Percentiles rank a stretch among this genome's conserved stretches.
Evolutionary conservation across 129 eudicot species (phyloP).

Genomic region (Artemisia argyi): DNA sequence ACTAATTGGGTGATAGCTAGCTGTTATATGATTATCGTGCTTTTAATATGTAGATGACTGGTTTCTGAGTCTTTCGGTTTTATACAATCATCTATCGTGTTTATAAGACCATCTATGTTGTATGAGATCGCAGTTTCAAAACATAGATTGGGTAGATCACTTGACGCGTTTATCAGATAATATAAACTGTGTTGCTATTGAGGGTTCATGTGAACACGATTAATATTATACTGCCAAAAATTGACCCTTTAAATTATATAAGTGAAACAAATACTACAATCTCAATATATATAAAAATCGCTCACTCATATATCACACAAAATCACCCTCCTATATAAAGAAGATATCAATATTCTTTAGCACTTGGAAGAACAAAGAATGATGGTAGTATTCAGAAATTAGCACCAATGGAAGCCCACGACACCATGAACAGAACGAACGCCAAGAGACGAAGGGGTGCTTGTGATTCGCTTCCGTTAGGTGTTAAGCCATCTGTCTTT

Average conservation of each 20-base stretch:
- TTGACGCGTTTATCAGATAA: too few species aligned
- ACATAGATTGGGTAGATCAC: too few species aligned
- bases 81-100: too few species aligned
- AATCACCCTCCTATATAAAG: constrained; percentile 22
- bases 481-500: constrained; percentile 46
- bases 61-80: too few species aligned
- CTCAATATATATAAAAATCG: constrained; percentile 12
- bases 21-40: too few species aligned
- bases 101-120: too few species aligned
- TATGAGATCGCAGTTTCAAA: too few species aligned
- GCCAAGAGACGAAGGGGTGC: constrained; percentile 27
- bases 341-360: constrained; percentile 3
- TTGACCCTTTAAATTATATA: constrained; percentile 4
- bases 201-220: constrained; percentile 2
- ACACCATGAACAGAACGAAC: constrained; percentile 30
- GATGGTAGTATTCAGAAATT: constrained; percentile 20
- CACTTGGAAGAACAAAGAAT: constrained; percentile 11
- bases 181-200: not conserved
- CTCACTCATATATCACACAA: not conserved
- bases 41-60: too few species aligned
- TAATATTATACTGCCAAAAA: not conserved
- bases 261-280: constrained; percentile 13
- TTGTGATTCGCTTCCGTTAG: constrained; percentile 33
- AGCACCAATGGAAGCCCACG: constrained; percentile 36
- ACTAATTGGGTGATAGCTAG: not conserved